A percentile compares a stretch with the other conserved stretches of the same genome.
Conservation (phyloP, 2,329 filamentous ascomycete genomes). For the Cylindrodendrum hubeiense region DNA sequence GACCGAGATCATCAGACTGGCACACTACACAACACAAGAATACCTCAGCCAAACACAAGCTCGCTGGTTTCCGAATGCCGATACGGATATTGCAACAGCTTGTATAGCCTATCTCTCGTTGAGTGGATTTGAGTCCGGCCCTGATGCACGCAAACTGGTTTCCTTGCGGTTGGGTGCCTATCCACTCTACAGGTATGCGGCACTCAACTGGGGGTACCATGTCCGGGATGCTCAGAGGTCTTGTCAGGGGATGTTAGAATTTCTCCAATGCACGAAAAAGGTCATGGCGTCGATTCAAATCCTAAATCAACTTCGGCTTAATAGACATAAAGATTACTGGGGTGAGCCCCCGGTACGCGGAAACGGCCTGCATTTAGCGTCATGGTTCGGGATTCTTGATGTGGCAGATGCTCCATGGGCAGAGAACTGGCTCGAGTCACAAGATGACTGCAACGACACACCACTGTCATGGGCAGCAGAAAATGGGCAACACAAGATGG, state of each 20-base stretch:
- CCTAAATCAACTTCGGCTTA: background rate
- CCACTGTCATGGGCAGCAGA: slow-evolving; percentile 6
- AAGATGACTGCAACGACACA: background rate
- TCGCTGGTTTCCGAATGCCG: background rate
- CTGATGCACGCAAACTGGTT: too few species aligned
- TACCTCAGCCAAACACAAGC: slow-evolving; percentile 8
- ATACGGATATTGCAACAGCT: background rate
- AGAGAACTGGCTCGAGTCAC: background rate
- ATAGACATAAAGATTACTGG: too few species aligned
- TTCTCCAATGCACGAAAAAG: background rate
- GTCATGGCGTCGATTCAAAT: background rate
- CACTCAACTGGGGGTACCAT: slow-evolving; percentile 8
- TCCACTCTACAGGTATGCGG: slow-evolving; percentile 11
- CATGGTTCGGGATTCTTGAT: background rate
- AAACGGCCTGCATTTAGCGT: background rate
- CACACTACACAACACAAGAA: slow-evolving; percentile 15
- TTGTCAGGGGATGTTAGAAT: background rate
- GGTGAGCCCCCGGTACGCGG: rapidly evolving
- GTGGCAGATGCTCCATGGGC: background rate
- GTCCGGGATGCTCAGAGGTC: background rate
- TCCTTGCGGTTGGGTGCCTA: background rate
- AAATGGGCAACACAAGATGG: background rate
- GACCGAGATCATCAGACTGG: background rate
- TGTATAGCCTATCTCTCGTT: slow-evolving; percentile 16
- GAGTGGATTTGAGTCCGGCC: background rate